phyloP scores from a whole-genome alignment of 192 early-diverging fungal species.

The Backusella tarrabulga region DNA sequence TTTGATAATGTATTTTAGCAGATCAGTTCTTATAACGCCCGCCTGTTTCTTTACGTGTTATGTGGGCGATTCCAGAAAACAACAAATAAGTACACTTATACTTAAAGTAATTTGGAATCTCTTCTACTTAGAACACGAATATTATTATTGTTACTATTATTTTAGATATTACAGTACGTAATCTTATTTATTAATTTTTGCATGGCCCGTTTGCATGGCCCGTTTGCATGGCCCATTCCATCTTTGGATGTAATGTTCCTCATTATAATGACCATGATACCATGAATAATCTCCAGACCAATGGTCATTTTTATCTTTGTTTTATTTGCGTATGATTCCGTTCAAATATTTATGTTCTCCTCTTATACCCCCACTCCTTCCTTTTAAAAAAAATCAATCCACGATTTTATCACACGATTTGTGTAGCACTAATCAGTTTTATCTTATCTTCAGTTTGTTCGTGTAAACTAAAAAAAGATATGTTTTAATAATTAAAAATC shows the following conservation, averaged over 20 bases:
- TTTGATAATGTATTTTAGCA: neutral
- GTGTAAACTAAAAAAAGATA: neutral
- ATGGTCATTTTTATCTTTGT: neutral
- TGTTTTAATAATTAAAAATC: neutral
- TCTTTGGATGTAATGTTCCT: neutral
- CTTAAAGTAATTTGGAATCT: neutral
- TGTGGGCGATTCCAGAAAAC: neutral
- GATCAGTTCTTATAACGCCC: slow-evolving; percentile 1
- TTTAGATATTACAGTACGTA: slow-evolving; percentile 4
- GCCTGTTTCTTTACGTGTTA: neutral
- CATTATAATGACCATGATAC: neutral
- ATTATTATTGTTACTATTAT: neutral
- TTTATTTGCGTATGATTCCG: neutral
- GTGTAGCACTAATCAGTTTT: neutral
- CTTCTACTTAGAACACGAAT: neutral
- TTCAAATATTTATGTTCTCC: neutral
- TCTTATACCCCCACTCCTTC: neutral
- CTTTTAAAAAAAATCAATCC: neutral
- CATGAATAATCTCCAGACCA: neutral
- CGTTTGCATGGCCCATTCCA: slow-evolving; percentile 4
- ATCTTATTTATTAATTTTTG: slow-evolving; percentile 10
- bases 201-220: too few species aligned
- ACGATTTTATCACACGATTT: neutral
- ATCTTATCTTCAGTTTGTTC: neutral
- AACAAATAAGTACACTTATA: neutral